These are phyloP conservation scores for Hortaea werneckii DNA, from an alignment of 2,329 filamentous ascomycete genomes.

Conservation along the genomic window DNA sequence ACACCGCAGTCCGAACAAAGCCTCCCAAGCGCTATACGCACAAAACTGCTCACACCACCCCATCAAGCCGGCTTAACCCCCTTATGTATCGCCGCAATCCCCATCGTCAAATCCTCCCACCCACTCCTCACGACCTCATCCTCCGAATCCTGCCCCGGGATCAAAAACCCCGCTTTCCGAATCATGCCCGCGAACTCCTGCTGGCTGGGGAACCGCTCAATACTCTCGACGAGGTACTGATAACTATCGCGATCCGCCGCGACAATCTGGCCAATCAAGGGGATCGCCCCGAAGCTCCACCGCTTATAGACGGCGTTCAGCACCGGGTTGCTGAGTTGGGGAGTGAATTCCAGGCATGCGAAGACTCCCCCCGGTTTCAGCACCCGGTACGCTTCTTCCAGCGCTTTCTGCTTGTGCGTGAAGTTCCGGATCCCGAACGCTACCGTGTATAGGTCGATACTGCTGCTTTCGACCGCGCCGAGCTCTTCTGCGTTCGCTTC, in stretches of 20 bases:
- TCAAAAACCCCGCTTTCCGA: conserved; percentile 68
- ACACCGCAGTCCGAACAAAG: no score
- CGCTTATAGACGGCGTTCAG: conserved; percentile 84
- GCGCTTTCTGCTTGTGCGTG: conserved; percentile 74
- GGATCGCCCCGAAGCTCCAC: conserved; percentile 93
- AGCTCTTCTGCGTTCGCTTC: conserved; percentile 84
- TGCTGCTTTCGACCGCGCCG: conserved; percentile 52
- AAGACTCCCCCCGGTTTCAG: conserved; percentile 93
- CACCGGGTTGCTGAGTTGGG: conserved; percentile 63
- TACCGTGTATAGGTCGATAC: conserved; percentile 92
- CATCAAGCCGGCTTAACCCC: conserved; percentile 63
- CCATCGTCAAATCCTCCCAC: conserved; percentile 84
- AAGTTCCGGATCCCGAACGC: conserved; percentile 98
- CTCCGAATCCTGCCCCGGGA: conserved; percentile 46
- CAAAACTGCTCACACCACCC: no score
- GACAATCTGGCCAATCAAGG: conserved; percentile 87
- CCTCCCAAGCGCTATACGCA: no score
- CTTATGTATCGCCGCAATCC: conserved; percentile 92
- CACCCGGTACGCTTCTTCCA: conserved; percentile 76
- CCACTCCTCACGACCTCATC: conserved; percentile 43
- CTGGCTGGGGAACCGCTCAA: conserved; percentile 84
- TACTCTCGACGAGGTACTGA: conserved; percentile 97
- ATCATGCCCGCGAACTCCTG: conserved; percentile 78
- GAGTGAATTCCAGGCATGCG: conserved; percentile 86
- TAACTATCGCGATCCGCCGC: conserved; percentile 92